Evolutionary conservation across 2,329 filamentous ascomycete genomes (phyloP).

Genomic region (Trichoderma harzianum): DNA sequence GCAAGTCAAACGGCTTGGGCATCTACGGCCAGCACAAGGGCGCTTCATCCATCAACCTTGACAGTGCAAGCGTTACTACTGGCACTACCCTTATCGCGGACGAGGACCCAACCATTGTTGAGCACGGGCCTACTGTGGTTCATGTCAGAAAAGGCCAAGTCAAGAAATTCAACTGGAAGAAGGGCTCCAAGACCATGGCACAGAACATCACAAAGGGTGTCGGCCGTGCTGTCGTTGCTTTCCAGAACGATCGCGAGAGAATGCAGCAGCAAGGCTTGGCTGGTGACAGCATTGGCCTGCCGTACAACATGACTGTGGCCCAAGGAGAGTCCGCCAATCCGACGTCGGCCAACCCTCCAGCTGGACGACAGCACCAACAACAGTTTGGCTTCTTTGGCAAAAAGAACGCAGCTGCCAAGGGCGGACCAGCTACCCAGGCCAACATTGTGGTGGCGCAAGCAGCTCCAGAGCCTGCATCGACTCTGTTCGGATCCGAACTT

Average conservation of each 20-base stretch:
- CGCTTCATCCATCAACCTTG: slow-evolving; percentile 50
- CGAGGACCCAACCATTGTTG: slow-evolving; percentile 65
- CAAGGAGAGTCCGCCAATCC: slow-evolving; percentile 48
- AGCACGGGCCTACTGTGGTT: slow-evolving; percentile 83
- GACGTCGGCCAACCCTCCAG: slow-evolving; percentile 31
- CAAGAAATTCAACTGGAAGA: slow-evolving; percentile 99
- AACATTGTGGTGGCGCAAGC: slow-evolving; percentile 35
- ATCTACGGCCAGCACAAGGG: slow-evolving; percentile 55
- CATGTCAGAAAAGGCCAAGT: slow-evolving; percentile 91
- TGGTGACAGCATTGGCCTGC: slow-evolving; percentile 64
- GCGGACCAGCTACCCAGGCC: slow-evolving; percentile 35
- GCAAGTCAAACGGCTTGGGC: slow-evolving; percentile 52
- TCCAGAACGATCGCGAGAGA: slow-evolving; percentile 57
- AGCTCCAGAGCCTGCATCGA: slow-evolving; percentile 52
- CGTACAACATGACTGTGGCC: slow-evolving; percentile 65
- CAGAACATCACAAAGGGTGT: slow-evolving; percentile 93
- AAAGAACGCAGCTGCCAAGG: slow-evolving; percentile 51
- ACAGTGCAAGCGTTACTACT: slow-evolving; percentile 53
- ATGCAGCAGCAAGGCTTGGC: slow-evolving; percentile 52
- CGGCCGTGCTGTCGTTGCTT: slow-evolving; percentile 82
- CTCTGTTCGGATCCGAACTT: slow-evolving; percentile 86
- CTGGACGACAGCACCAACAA: slow-evolving; percentile 34
- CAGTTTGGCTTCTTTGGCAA: slow-evolving; percentile 71
- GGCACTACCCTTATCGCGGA: slow-evolving; percentile 57
- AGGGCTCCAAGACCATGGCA: slow-evolving; percentile 87